Evolutionary conservation across 148 eudicot genomes (phyloP).

Genomic region (Chenopodium quinoa): DNA sequence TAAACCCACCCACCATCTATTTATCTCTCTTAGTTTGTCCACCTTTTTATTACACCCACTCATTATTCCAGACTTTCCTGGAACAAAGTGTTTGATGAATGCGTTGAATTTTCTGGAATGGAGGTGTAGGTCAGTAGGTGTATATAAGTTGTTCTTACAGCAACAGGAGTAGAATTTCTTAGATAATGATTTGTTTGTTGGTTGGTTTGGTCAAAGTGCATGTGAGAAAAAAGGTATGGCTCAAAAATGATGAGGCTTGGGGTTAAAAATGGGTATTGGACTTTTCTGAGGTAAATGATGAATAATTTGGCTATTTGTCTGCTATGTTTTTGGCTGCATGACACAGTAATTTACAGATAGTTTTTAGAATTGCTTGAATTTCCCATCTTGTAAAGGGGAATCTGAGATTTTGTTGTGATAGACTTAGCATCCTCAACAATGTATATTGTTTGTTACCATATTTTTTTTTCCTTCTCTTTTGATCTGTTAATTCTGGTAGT

Average conservation of each 20-base stretch:
- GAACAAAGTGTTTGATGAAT: too few species aligned
- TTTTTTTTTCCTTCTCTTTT: background rate
- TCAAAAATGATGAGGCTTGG: background rate
- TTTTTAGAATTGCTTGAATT: background rate
- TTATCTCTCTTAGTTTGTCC: too few species aligned
- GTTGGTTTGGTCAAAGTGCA: background rate
- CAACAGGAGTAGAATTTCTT: background rate
- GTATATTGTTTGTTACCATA: background rate
- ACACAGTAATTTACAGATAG: background rate
- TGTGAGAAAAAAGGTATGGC: background rate
- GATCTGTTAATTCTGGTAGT: slow-evolving; percentile 19
- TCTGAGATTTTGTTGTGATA: background rate
- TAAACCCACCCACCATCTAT: too few species aligned
- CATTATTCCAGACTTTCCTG: too few species aligned
- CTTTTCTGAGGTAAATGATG: background rate
- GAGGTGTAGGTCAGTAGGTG: too few species aligned
- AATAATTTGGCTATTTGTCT: background rate
- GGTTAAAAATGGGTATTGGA: background rate
- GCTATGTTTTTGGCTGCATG: background rate
- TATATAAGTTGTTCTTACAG: too few species aligned
- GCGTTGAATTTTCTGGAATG: too few species aligned
- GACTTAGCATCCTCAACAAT: background rate
- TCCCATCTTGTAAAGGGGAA: background rate
- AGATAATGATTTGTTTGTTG: background rate
- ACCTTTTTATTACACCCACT: too few species aligned